Percentiles rank a stretch among this genome's conserved stretches.
Conservation (phyloP, 257 asterid genomes). For the Scutellaria minor region DNA sequence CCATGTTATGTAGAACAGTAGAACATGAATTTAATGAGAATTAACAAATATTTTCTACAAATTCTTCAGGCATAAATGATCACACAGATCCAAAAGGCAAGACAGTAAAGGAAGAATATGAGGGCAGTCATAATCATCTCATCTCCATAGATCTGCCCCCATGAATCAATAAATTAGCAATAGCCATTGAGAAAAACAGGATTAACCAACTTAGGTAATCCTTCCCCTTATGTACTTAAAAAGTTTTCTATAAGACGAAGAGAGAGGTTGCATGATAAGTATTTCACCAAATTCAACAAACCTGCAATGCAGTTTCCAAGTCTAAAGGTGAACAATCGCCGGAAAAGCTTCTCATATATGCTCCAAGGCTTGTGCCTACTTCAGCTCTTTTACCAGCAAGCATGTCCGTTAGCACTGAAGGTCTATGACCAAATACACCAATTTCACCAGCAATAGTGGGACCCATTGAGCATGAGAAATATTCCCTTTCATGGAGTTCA, state of each 20-base stretch:
- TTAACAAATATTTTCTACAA: slow-evolving; percentile 12
- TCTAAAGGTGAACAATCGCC: slow-evolving; percentile 98
- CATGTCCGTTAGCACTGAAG: slow-evolving; percentile 88
- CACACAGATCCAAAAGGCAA: neutral
- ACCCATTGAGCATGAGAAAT: slow-evolving; percentile 95
- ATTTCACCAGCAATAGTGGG: slow-evolving; percentile 97
- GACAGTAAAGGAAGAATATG: neutral
- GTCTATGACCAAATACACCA: slow-evolving; percentile 94
- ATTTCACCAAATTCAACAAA: slow-evolving; percentile 38
- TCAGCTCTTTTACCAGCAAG: slow-evolving; percentile 99
- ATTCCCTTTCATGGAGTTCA: slow-evolving; percentile 86
- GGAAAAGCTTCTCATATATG: slow-evolving; percentile 92
- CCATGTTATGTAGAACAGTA: neutral
- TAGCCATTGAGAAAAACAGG: neutral
- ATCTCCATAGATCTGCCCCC: neutral
- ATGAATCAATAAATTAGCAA: slow-evolving; percentile 23
- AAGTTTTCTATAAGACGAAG: slow-evolving; percentile 19
- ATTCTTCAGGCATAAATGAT: neutral
- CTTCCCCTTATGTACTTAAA: slow-evolving; percentile 1
- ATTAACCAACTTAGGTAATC: slow-evolving; percentile 21
- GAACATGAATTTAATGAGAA: neutral
- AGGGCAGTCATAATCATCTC: slow-evolving; percentile 12
- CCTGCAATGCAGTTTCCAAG: slow-evolving; percentile 98
- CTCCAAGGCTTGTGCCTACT: slow-evolving; percentile 90
- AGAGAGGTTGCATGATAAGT: slow-evolving; percentile 25